These are phyloP conservation scores for Catunica adiposa DNA, from an alignment of 2,329 filamentous ascomycete species.

Conservation along the genomic window DNA sequence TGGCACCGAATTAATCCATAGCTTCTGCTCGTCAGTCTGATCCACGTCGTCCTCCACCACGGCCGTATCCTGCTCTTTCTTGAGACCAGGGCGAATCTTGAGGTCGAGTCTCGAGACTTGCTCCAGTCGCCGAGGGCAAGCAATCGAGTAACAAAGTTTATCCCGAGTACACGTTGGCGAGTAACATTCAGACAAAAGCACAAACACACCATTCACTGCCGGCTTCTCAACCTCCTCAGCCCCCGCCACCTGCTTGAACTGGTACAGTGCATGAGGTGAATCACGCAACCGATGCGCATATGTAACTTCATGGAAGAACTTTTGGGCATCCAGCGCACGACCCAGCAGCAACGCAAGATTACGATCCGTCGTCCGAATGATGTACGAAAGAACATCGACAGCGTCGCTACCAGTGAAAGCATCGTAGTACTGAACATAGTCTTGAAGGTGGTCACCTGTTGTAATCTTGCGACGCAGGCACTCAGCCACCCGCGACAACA, in stretches of 20 bases:
- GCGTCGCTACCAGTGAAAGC: conserved; percentile 92
- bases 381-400: conserved; percentile 87
- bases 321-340: conserved; percentile 85
- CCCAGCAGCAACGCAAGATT: conserved; percentile 85
- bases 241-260: conserved; percentile 69
- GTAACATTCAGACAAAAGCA: conserved; percentile 90
- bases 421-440: conserved; percentile 92
- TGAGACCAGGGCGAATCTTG: conserved; percentile 78
- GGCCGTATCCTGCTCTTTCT: conserved; percentile 39
- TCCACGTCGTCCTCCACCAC: conserved; percentile 65
- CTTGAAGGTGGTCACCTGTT: conserved; percentile 80
- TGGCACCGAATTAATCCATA: conserved; percentile 97
- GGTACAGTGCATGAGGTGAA: conserved; percentile 87
- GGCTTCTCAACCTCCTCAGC: conserved; percentile 59
- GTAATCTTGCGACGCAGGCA: conserved; percentile 82
- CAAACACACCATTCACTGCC: conserved; percentile 85
- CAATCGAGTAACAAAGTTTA: conserved; percentile 93
- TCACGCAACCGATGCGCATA: conserved; percentile 93
- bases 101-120: conserved; percentile 89
- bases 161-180: conserved; percentile 93
- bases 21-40: conserved; percentile 85
- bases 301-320: conserved; percentile 98
- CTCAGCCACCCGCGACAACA: conserved; percentile 83
- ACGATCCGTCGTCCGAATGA: conserved; percentile 90
- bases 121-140: conserved; percentile 80